Evolutionary conservation across 768 basidiomycete species (phyloP), one percentile per base, ranked within the genome.

Genomic region (Amanita rubescens): DNA sequence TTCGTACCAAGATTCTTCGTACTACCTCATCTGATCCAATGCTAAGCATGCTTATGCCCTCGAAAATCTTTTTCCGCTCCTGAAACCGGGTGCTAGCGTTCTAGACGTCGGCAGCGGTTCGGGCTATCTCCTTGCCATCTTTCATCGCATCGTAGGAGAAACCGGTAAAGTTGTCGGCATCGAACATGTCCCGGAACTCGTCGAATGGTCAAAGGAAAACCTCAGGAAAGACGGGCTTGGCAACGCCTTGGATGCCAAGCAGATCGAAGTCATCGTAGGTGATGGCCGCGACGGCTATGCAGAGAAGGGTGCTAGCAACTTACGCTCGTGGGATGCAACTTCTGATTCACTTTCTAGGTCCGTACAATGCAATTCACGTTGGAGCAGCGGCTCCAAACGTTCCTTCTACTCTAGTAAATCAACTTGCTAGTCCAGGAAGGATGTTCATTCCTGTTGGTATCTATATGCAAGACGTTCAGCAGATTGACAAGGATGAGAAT

Each of bases 361-460:
- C 87, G 0, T 92, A 84, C 63, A 79, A 91, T 56, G 85, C 82
- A 0, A 96, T 97, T 47, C 94, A 98, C 59, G 94, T 97, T 34
- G 95, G 95, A 3, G 95, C 95, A 0, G 94, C 95, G 0, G 84
- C 94, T 0, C 86, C 90, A 0, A 74, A 62, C 0, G 68, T 93
- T 12, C 94, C 94, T 0, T 66, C 77, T 19, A 66, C 75, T 0
- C 78, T 98, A 1, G 66, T 97, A 25, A 81, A 87, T 12, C 94
- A 95, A 62, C 81, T 93, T 2, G 84, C 84, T 24, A 64, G 67
- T 2, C 86, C 87, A 0, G 89, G 89, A 14, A 72, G 84, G 49
- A 92, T 97, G 87, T 94, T 97, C 71, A 90, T 97, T 49, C 94
- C 94, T 1, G 85, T 97, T 12, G 94, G 94, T 2, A 75, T 71